Conservation (phyloP, 768 basidiomycete species). For the Chalciporus chontae region DNA sequence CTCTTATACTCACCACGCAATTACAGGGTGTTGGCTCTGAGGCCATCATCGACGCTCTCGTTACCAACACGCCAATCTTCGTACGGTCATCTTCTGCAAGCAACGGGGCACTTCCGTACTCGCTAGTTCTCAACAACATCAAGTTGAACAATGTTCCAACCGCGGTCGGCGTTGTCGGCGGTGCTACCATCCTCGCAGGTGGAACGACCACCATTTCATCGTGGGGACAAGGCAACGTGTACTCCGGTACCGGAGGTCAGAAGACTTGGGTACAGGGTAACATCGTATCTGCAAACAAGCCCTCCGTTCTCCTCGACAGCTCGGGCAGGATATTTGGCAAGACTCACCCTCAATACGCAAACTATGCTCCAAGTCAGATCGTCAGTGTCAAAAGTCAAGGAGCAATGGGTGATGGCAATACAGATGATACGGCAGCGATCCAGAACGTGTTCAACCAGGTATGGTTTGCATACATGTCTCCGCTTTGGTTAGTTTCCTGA, state of each 20-base stretch:
- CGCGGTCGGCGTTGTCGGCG: constrained; percentile 31
- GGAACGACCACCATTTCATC: constrained; percentile 38
- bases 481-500: not conserved
- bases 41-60: constrained; percentile 44
- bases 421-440: constrained; percentile 72
- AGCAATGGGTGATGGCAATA: constrained; percentile 68
- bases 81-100: constrained; percentile 35
- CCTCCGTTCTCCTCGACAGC: constrained; percentile 50
- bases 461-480: not conserved
- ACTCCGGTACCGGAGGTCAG: constrained; percentile 45
- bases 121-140: constrained; percentile 36
- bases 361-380: constrained; percentile 56
- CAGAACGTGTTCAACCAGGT: constrained; percentile 56
- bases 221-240: constrained; percentile 78
- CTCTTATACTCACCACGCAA: not conserved
- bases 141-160: constrained; percentile 31
- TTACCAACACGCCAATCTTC: constrained; percentile 44
- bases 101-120: constrained; percentile 29
- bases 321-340: constrained; percentile 60
- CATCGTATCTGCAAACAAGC: constrained; percentile 47
- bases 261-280: constrained; percentile 48
- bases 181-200: constrained; percentile 33
- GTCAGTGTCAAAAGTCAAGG: constrained; percentile 68
- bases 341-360: constrained; percentile 62
- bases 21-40: constrained; percentile 40